phyloP scores from a whole-genome alignment of 2,329 filamentous ascomycete genomes.

The Rachicladosporium sp. region DNA sequence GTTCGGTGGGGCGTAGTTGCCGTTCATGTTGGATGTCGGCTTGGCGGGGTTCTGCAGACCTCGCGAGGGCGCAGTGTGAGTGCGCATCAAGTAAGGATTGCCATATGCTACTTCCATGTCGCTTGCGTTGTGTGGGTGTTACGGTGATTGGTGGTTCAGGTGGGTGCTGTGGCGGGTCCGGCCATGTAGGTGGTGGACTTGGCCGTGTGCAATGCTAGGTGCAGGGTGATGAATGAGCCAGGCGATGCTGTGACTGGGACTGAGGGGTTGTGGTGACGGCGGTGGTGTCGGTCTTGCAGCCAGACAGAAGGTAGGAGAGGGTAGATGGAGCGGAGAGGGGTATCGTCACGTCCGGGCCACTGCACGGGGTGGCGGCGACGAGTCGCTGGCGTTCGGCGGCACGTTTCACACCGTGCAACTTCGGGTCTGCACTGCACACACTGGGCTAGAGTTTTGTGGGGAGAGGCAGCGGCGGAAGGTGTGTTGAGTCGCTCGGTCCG shows the following conservation, averaged over 20 bases:
- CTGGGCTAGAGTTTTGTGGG: too few relatives aligned
- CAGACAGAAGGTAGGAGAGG: conserved; percentile 1
- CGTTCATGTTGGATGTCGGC: conserved; percentile 9
- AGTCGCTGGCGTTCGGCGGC: too few relatives aligned
- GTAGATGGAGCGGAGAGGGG: not conserved
- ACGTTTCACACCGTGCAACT: too few relatives aligned
- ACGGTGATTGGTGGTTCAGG: too few relatives aligned
- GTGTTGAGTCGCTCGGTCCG: too few relatives aligned
- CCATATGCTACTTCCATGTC: conserved; percentile 6
- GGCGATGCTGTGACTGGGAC: not conserved
- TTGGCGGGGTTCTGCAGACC: conserved; percentile 4
- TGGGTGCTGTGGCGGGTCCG: not conserved
- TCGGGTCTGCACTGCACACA: too few relatives aligned
- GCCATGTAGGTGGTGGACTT: conserved; percentile 2
- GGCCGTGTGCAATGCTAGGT: not conserved
- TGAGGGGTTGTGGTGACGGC: conserved; percentile 1
- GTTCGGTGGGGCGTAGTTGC: conserved; percentile 9
- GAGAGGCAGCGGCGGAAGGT: too few relatives aligned
- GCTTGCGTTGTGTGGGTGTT: not conserved
- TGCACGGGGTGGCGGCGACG: too few relatives aligned
- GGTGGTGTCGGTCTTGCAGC: conserved; percentile 2
- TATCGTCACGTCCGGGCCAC: not conserved
- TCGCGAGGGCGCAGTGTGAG: conserved; percentile 1
- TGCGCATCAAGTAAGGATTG: conserved; percentile 4
- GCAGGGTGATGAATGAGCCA: not conserved